Conservation (phyloP, 768 basidiomycete genomes). For the Tulasnella sp. region DNA sequence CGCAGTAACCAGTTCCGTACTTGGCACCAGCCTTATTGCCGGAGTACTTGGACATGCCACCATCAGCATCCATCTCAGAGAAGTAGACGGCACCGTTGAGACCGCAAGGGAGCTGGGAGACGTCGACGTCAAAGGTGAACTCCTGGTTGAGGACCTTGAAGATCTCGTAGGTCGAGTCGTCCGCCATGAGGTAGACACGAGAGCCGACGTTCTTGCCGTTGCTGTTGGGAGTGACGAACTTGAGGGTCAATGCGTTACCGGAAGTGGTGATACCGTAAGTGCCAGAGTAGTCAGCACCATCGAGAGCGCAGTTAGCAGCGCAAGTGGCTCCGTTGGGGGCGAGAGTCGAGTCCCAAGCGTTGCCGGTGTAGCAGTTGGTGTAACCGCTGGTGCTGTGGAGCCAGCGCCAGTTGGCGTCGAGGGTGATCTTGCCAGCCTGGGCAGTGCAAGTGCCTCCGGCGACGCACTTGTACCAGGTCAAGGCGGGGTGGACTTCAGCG, state of each 20-base stretch:
- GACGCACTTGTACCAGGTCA: conserved; percentile 49
- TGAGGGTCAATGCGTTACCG: conserved; percentile 32
- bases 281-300: conserved; percentile 43
- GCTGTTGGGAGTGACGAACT: conserved; percentile 39
- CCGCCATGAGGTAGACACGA: conserved; percentile 49
- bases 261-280: conserved; percentile 52
- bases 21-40: conserved; percentile 55
- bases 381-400: neutral
- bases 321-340: conserved; percentile 17
- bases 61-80: conserved; percentile 56
- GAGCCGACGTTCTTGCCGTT: conserved; percentile 36
- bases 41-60: conserved; percentile 48
- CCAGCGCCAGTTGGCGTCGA: conserved; percentile 27
- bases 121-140: conserved; percentile 58
- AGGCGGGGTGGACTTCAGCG: conserved; percentile 48
- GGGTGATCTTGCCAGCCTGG: conserved; percentile 9
- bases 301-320: conserved; percentile 18
- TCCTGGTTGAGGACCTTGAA: conserved; percentile 55
- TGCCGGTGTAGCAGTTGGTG: conserved; percentile 27
- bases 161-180: conserved; percentile 45
- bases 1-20: conserved; percentile 64
- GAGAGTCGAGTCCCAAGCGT: neutral
- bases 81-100: conserved; percentile 62
- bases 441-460: neutral
- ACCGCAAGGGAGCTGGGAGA: conserved; percentile 54